Conservation (phyloP, 2,329 filamentous ascomycete species). For the Colletotrichum sp. region DNA sequence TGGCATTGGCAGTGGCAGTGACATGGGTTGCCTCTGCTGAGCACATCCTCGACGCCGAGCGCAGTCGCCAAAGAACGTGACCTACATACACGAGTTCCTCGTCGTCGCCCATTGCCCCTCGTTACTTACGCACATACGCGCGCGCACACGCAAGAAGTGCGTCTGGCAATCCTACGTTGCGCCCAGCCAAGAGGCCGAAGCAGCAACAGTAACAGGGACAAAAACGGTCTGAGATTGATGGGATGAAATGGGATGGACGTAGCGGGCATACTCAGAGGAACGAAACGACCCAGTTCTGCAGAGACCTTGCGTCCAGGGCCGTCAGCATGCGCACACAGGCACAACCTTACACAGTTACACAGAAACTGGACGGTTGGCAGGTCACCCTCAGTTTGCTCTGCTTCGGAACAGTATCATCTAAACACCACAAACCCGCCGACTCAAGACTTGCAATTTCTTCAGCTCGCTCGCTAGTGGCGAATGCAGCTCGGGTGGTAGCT, state of each 20-base stretch:
- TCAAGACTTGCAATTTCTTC: background rate
- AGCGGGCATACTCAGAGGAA: background rate
- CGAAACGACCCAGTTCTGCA: background rate
- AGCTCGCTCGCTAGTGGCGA: background rate
- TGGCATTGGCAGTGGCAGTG: constrained; percentile 3
- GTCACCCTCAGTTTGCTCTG: background rate
- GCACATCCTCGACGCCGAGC: background rate
- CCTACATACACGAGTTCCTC: constrained; percentile 1
- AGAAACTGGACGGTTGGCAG: constrained; percentile 9
- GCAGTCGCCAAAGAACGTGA: constrained; percentile 1
- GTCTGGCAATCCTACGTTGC: constrained; percentile 9
- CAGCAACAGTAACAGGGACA: background rate
- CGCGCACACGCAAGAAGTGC: background rate
- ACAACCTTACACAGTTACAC: constrained; percentile 13
- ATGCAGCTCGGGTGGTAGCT: background rate
- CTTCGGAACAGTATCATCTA: constrained; percentile 9
- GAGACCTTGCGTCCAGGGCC: background rate
- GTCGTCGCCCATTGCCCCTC: background rate
- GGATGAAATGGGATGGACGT: constrained; percentile 14
- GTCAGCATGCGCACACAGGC: constrained; percentile 7
- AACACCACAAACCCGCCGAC: background rate
- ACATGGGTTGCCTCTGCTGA: constrained; percentile 14
- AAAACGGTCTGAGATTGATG: constrained; percentile 2
- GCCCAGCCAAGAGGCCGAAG: constrained; percentile 13
- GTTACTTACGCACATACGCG: background rate